phyloP scores from a whole-genome alignment of 2,329 filamentous ascomycete genomes.

The Cercospora sojina region DNA sequence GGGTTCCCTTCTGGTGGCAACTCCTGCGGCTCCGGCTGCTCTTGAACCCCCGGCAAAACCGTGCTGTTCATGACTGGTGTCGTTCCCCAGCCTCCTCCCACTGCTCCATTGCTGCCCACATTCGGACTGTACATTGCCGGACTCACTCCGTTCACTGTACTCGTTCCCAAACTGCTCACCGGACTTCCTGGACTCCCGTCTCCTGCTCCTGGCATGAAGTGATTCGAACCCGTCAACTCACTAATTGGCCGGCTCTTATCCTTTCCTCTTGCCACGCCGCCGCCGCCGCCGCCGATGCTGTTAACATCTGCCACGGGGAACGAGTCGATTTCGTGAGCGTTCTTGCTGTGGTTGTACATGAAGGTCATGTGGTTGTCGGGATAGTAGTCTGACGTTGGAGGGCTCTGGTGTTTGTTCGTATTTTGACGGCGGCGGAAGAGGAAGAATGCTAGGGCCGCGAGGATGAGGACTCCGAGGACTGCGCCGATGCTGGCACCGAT shows the following conservation, averaged over 20 bases:
- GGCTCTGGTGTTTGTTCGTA: not conserved
- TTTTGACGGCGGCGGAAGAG: slow-evolving; percentile 15
- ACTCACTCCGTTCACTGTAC: not conserved
- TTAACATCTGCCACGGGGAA: slow-evolving; percentile 13
- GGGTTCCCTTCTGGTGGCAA: slow-evolving; percentile 16
- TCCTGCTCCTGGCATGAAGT: slow-evolving; percentile 3
- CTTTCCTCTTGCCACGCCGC: not conserved
- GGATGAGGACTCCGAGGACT: slow-evolving; percentile 5
- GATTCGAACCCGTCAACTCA: slow-evolving; percentile 15
- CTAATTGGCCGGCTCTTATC: slow-evolving; percentile 15
- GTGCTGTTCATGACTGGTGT: not conserved
- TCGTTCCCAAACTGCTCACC: slow-evolving; percentile 10
- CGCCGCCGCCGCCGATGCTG: not conserved
- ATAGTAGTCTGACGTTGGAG: slow-evolving; percentile 15
- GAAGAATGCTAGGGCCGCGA: slow-evolving; percentile 4
- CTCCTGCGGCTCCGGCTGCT: slow-evolving; percentile 16
- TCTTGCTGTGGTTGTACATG: slow-evolving; percentile 20
- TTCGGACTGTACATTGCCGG: slow-evolving; percentile 8
- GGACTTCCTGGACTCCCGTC: not conserved
- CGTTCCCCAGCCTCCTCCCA: not conserved
- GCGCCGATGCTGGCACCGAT: slow-evolving; percentile 17
- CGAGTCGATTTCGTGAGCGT: slow-evolving; percentile 17
- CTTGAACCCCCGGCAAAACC: not conserved
- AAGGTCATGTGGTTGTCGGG: slow-evolving; percentile 10
- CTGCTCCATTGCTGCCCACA: not conserved